These are phyloP conservation scores for Globisporangium heterothallicum DNA, from an alignment of 352 stramenopile genomes.

Conservation along the genomic window DNA sequence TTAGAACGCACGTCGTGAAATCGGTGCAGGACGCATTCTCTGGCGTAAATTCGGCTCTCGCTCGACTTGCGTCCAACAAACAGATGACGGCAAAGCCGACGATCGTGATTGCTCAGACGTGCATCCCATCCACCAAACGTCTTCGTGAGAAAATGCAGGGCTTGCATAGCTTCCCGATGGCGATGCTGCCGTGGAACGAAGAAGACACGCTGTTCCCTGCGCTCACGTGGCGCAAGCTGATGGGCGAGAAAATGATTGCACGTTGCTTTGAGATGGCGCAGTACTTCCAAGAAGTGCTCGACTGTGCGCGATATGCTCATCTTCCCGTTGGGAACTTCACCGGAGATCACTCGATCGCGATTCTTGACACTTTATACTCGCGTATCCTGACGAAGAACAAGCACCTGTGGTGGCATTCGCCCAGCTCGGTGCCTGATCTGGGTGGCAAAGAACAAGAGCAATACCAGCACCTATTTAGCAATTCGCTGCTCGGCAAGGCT, in stretches of 20 bases:
- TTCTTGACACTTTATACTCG: slow-evolving; percentile 93
- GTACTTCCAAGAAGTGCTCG: slow-evolving; percentile 89
- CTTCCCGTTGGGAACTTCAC: slow-evolving; percentile 95
- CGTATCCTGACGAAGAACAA: slow-evolving; percentile 91
- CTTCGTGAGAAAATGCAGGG: slow-evolving; percentile 80
- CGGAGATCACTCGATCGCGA: slow-evolving; percentile 85
- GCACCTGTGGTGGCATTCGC: slow-evolving; percentile 95
- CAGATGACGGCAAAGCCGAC: slow-evolving; percentile 56
- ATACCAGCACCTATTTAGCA: slow-evolving; percentile 60
- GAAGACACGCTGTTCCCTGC: slow-evolving; percentile 82
- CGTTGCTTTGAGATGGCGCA: slow-evolving; percentile 77
- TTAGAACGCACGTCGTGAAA: slow-evolving; percentile 75
- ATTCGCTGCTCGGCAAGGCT: slow-evolving; percentile 28
- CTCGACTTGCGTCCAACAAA: slow-evolving; percentile 74
- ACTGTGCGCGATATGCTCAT: slow-evolving; percentile 85
- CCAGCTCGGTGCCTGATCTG: slow-evolving; percentile 85
- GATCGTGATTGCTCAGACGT: slow-evolving; percentile 87
- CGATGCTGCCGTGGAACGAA: slow-evolving; percentile 80
- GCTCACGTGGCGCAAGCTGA: slow-evolving; percentile 92
- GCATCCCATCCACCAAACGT: slow-evolving; percentile 46
- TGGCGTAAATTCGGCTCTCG: slow-evolving; percentile 84
- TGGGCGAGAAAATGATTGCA: slow-evolving; percentile 69
- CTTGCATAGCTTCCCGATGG: slow-evolving; percentile 91
- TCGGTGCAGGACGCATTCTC: slow-evolving; percentile 75
- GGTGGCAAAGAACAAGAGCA: slow-evolving; percentile 85